Evolutionary conservation across 108 stramenopile species (phyloP), one percentile per base, ranked within the genome.

Genomic region (Cyclostephanos tholiformis): DNA sequence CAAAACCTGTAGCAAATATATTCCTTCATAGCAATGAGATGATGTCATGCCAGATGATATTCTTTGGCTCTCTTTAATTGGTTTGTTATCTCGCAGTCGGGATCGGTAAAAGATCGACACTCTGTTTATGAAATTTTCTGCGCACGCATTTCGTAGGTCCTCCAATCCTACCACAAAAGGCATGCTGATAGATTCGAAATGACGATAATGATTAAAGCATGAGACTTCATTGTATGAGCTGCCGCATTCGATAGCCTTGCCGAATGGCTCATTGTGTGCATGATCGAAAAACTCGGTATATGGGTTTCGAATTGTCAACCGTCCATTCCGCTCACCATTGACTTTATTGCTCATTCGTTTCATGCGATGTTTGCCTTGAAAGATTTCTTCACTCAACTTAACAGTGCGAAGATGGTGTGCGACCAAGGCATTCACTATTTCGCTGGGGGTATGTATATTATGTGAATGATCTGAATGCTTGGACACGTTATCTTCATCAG

Each of bases 231-330:
- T 67, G 26, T 23, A 50, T 27, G 41, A 66, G 51, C 51, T 65
- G 36, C 80, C 80, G 48, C 80, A 81, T 60, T 75, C 69, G 35
- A 52, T 39, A 16, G 78, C 61, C 41, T 43, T 39, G 13, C 58
- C 26, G 59, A 11, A 9, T 22, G 30, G 20, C 17, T 27, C 62
- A 14, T 62, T 25, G 36, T 75, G 80, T 14, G 74, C 75, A 72
- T 92, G 90, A 87, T 92, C 89, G 88, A 95, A 92, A 70, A 92
- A 95, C 67, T 95, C 94, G 38, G 81, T 71, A 67, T 91, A 95
- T 1, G 88, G 88, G 52, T 89, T 89, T 46, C 94, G 77, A 52
- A 79, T 75, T 53, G 68, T 61, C 16, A 51, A 50, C 38, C 13
- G 44, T 16, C 59, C 70, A 32, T 52, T 72, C n/a, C 29, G 17